Evolutionary conservation across 257 asterid species (phyloP).

Genomic region (Ophiorrhiza pumila): DNA sequence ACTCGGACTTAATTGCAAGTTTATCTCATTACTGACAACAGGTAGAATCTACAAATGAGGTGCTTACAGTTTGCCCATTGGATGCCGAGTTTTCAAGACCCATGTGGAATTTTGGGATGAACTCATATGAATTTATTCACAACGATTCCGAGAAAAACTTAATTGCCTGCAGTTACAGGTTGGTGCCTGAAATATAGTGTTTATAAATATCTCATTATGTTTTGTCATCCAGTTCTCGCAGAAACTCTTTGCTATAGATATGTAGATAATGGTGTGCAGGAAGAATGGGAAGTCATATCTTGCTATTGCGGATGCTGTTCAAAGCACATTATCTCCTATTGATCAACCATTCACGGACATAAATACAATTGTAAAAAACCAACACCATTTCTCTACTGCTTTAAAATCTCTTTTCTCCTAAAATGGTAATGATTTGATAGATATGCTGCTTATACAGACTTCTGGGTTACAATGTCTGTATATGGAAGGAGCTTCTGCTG

Average conservation of each 20-base stretch:
- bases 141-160: slow-evolving; percentile 38
- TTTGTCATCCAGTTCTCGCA: neutral
- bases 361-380: slow-evolving; percentile 51
- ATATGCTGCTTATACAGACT: slow-evolving; percentile 46
- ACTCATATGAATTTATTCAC: slow-evolving; percentile 68
- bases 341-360: slow-evolving; percentile 79
- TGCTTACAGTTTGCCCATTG: slow-evolving; percentile 57
- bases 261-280: slow-evolving; percentile 44
- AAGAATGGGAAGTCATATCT: slow-evolving; percentile 74
- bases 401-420: neutral
- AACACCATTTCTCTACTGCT: neutral
- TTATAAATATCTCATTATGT: neutral
- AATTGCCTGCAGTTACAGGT: slow-evolving; percentile 91
- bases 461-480: slow-evolving; percentile 53
- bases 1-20: neutral
- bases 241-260: neutral
- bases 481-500: slow-evolving; percentile 85
- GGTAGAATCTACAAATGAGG: slow-evolving; percentile 77
- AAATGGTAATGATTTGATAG: slow-evolving; percentile 1
- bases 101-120: slow-evolving; percentile 78
- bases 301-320: slow-evolving; percentile 60
- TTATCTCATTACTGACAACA: slow-evolving; percentile 13
- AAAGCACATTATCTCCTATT: slow-evolving; percentile 46
- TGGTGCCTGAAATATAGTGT: neutral
- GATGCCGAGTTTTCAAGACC: slow-evolving; percentile 86